Evolutionary conservation across 2,329 filamentous ascomycete genomes (phyloP).

Genomic region (Aureobasidium zeae): DNA sequence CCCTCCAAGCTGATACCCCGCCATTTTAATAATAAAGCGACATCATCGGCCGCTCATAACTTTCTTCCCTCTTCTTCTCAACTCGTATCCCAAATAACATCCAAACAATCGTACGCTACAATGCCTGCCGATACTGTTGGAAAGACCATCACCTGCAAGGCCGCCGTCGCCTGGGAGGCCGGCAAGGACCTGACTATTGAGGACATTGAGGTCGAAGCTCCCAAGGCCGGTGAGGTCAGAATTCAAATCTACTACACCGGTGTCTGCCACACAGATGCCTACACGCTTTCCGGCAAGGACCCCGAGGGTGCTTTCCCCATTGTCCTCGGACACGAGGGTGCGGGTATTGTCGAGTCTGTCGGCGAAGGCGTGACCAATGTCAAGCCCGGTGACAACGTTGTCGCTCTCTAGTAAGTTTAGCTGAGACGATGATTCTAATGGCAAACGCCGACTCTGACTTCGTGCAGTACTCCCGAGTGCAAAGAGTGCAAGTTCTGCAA

Average conservation of each 20-base stretch:
- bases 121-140: constrained; percentile 49
- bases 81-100: constrained; percentile 7
- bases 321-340: constrained; percentile 82
- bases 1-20: constrained; percentile 15
- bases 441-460: too few relatives aligned
- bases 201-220: constrained; percentile 83
- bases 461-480: constrained; percentile 84
- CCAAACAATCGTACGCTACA: constrained; percentile 20
- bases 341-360: constrained; percentile 84
- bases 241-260: constrained; percentile 97
- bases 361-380: constrained; percentile 92
- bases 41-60: constrained; percentile 14
- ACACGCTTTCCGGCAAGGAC: constrained; percentile 92
- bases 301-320: constrained; percentile 91
- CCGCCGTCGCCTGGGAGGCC: constrained; percentile 94
- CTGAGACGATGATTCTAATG: too few relatives aligned
- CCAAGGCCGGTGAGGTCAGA: constrained; percentile 86
- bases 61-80: constrained; percentile 11
- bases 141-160: constrained; percentile 83
- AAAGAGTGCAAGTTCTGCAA: constrained; percentile 99
- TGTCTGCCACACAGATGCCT: constrained; percentile 98
- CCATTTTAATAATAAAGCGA: constrained; percentile 13
- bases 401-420: constrained; percentile 67
- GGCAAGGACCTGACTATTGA: constrained; percentile 83
- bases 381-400: constrained; percentile 84